Base-by-base conservation (phyloP, 768 basidiomycete genomes). In the Lactarius indigo region DNA sequence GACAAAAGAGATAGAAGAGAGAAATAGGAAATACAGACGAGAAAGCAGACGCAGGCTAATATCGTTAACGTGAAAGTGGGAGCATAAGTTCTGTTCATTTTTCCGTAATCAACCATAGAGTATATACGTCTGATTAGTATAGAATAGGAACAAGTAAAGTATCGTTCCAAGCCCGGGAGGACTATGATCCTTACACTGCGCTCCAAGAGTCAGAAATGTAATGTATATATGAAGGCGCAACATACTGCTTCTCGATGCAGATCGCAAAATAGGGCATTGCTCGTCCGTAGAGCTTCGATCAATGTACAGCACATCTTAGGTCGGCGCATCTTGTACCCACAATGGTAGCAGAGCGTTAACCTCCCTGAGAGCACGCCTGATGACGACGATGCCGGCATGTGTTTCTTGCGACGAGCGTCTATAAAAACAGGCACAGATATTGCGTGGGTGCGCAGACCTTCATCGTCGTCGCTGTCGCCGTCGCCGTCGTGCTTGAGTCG, bases 191-290 rank as follows among this genome's bases (percentile, higher is more conserved):
- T n/a, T n/a, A n/a, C n/a, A n/a, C n/a, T n/a, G 47, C n/a, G 15
- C 17, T 18, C 26, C n/a, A 23, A 41, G 39, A 26, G n/a, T 59
- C 12, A 59, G 28, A 30, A 30, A 30, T 47, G n/a, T n/a, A n/a
- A 9, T 28, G 5, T 13, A n/a, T 1, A 18, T 50, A 20, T 1
- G 4, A 15, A 37, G 17, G 31, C n/a, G n/a, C n/a, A 1, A n/a
- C 67, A 9, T 28, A 69, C 69, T 61, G 57, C 15, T 57, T 70
- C 44, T 69, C 50, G n/a, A 70, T 69, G 54, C 69, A 70, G n/a
- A 50, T 61, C 59, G 47, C 69, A 70, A n/a, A 30, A 70, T 8
- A 50, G 7, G 3, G 37, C 69, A 70, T 7, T 0, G 55, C 2
- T 15, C 1, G 13, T 61, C 42, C 1, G 54, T 57, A 42, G 57